Evolutionary conservation across 2,329 filamentous ascomycete species (phyloP), one percentile per base, ranked within the genome.

Genomic region (Fusarium cicatricum): DNA sequence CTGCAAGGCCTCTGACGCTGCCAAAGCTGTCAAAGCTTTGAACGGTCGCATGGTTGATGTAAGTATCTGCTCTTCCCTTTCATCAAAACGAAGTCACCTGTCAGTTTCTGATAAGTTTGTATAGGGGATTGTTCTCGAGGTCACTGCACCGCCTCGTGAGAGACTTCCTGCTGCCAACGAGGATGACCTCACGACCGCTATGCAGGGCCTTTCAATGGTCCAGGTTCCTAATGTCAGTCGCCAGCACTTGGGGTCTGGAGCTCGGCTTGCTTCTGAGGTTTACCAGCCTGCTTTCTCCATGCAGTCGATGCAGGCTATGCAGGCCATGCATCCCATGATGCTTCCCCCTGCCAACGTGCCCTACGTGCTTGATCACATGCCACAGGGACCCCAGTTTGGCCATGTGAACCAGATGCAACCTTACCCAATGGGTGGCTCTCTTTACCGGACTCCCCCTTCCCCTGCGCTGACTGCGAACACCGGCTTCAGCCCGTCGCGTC

Each of bases 1-100:
- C 52, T 79, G 78, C 46, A 82, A 86, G 55, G 72, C 77, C 17
- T 74, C 77, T 3, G 70, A 77, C 45, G 80, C 81, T 10, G 39
- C 76, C 14, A 65, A 66, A 5, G 78, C 80, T 5, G 71, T 79
- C 4, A 66, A 74, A 8, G 74, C 72, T 51, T 75, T 78, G 38
- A 64, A 62, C 17, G 55, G 62, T 7, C 41, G 66, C 5, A 63
- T 60, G 10, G 34, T 58, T 0, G 66, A 73, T 49, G 74, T 74
- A 55, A 63, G 67, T 54, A 2, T 23, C 37, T 15, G 10, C 12
- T 15, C 11, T 7, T 23, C 28, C 14, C 12, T 6, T 29, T 17
- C 16, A 9, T 43, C n/a, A 29, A 7, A n/a, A 28, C 16, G 7
- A 33, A n/a, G 23, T 5, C 12, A 26, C 33, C 23, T 5, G 10